Evolutionary conservation across 208 protist species (phyloP).

Genomic region (Leishmania lainsoni): DNA sequence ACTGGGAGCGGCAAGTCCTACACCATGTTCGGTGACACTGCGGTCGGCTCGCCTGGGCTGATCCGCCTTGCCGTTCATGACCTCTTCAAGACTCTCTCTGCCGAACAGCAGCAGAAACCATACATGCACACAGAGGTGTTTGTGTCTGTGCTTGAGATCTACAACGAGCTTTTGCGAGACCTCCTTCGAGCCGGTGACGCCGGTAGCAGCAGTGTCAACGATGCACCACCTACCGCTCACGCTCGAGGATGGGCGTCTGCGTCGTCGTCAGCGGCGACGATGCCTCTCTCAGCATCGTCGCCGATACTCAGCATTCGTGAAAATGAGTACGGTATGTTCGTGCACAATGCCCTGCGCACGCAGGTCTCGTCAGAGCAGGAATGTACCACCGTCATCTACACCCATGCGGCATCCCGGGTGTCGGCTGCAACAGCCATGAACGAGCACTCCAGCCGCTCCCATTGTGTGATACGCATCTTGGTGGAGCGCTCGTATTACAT

Average conservation of each 20-base stretch:
- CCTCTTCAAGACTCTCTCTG: slow-evolving; percentile 56
- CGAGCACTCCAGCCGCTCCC: slow-evolving; percentile 92
- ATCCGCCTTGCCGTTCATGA: slow-evolving; percentile 55
- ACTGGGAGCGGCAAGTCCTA: slow-evolving; percentile 87
- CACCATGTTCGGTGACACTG: slow-evolving; percentile 74
- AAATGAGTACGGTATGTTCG: slow-evolving; percentile 79
- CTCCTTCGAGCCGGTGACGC: slow-evolving; percentile 40
- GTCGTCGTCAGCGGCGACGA: neutral
- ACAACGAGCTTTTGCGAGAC: slow-evolving; percentile 88
- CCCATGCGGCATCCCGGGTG: slow-evolving; percentile 46
- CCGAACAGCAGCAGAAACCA: slow-evolving; percentile 41
- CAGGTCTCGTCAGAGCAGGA: slow-evolving; percentile 59
- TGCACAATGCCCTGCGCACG: slow-evolving; percentile 71
- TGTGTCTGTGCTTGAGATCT: slow-evolving; percentile 77
- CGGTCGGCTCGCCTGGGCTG: slow-evolving; percentile 31
- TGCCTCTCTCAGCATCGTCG: slow-evolving; percentile 11
- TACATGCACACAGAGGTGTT: slow-evolving; percentile 49
- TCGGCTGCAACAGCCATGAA: slow-evolving; percentile 94
- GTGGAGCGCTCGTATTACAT: slow-evolving; percentile 86
- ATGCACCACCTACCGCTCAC: neutral
- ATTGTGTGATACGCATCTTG: slow-evolving; percentile 95
- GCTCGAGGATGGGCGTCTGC: neutral
- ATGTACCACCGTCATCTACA: slow-evolving; percentile 62
- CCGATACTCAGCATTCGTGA: slow-evolving; percentile 73
- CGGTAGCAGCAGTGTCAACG: slow-evolving; percentile 7